These are phyloP conservation scores for Vigna nakashimae DNA, from an alignment of 306 rosid genomes.

Conservation along the genomic window DNA sequence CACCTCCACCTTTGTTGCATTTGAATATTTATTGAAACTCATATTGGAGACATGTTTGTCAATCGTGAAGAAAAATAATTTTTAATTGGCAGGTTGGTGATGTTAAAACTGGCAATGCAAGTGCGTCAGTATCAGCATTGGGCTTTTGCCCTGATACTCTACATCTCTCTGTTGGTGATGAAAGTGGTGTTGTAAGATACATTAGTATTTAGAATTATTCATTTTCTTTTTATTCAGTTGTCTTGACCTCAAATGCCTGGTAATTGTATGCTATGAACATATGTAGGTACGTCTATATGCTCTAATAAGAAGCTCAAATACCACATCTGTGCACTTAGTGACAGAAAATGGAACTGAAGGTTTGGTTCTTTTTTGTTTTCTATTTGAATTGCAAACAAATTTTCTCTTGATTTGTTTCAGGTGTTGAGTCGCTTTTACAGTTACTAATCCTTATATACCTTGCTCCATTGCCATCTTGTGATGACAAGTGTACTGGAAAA, in stretches of 20 bases:
- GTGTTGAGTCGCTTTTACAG: constrained; percentile 7
- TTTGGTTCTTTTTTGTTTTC: constrained; percentile 40
- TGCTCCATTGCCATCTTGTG: no score
- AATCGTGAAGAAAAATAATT: constrained; percentile 37
- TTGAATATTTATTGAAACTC: constrained; percentile 25
- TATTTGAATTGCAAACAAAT: constrained; percentile 31
- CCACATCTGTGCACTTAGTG: constrained; percentile 57
- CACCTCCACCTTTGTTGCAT: constrained; percentile 8
- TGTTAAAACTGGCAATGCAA: constrained; percentile 49
- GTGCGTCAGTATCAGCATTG: constrained; percentile 71
- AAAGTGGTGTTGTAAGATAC: constrained; percentile 73
- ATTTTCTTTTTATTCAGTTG: constrained; percentile 34
- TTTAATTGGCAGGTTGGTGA: constrained; percentile 66
- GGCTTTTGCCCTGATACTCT: constrained; percentile 69
- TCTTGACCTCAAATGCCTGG: constrained; percentile 37
- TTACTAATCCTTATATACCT: no score
- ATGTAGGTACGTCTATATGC: constrained; percentile 79
- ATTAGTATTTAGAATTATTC: constrained; percentile 26
- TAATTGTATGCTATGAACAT: constrained; percentile 42
- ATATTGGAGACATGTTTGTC: constrained; percentile 33
- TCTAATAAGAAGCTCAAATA: constrained; percentile 54
- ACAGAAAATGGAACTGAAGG: constrained; percentile 76
- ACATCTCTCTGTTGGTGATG: constrained; percentile 68
- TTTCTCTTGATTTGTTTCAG: constrained; percentile 31
- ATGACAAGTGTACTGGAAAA: no score